Conservation (phyloP, 2,329 filamentous ascomycete species). For the Nemania serpens region DNA sequence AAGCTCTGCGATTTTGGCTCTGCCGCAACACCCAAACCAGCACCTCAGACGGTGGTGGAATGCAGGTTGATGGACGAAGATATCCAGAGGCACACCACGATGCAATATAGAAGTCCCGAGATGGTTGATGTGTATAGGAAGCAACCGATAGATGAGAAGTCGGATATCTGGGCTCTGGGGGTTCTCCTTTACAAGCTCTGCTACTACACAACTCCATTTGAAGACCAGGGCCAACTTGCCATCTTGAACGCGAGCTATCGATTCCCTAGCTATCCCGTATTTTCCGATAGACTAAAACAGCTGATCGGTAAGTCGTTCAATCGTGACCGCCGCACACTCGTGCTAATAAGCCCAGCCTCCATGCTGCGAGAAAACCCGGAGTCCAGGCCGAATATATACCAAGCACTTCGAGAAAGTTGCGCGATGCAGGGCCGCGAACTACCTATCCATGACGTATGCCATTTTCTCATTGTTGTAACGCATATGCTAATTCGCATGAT, state of each 20-base stretch:
- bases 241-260: constrained; percentile 96
- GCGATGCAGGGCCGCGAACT: constrained; percentile 85
- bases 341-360: constrained; percentile 55
- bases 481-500: constrained; percentile 27
- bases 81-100: constrained; percentile 92
- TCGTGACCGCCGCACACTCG: constrained; percentile 1
- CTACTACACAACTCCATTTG: constrained; percentile 98
- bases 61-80: constrained; percentile 95
- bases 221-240: constrained; percentile 95
- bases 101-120: constrained; percentile 96
- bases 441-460: constrained; percentile 86
- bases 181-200: constrained; percentile 97
- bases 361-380: constrained; percentile 88
- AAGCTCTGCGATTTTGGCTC: constrained; percentile 99
- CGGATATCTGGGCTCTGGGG: constrained; percentile 96
- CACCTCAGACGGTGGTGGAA: constrained; percentile 84
- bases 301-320: constrained; percentile 73
- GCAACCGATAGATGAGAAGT: constrained; percentile 97
- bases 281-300: constrained; percentile 87
- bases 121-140: constrained; percentile 99
- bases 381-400: constrained; percentile 86
- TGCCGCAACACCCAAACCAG: constrained; percentile 79
- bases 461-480: not conserved
- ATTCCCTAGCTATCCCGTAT: constrained; percentile 84
- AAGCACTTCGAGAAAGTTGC: constrained; percentile 86